Base-by-base conservation (phyloP, 805 yeast genomes). In the Saccharomycopsis sp. region DNA sequence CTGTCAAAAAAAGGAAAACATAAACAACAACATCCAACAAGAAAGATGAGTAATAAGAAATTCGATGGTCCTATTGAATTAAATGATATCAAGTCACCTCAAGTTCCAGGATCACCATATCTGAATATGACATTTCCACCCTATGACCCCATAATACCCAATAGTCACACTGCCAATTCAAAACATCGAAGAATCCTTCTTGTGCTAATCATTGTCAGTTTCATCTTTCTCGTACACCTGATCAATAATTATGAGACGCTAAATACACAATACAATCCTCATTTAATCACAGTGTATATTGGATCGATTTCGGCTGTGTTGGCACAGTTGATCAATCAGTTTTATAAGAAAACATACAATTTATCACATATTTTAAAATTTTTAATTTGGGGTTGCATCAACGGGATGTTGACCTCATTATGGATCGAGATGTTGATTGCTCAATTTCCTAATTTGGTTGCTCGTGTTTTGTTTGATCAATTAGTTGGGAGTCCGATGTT, bases 361-460 rank as follows among this genome's bases (percentile, higher is more conserved):
- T 14, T 39, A 4, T 40, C 45, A n/a, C 40, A 34, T 21, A 33
- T 49, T 8, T 9, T 64, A 44, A 79, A 79, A 54, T 79, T 79
- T 51, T 55, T 67, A 45, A 56, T 71, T 2, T 79, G 84, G 84
- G 86, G 86, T 14, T 58, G 67, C 9, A 61, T 79, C 38, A 78
- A 78, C 56, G 85, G 85, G 1, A 54, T 68, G 14, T 58, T 77
- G 40, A 72, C 79, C 3, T 68, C 66, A 1, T 54, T 72, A 13
- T 79, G 85, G 85, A 69, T 79, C 29, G 73, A 72, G 37, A 49
- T 69, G 20, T 58, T 79, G 33, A 54, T 72, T 4, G 41, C 51
- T 2, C 59, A 58, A 4, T 53, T 72, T 24, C 71, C 69, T 7
- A 59, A 60, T 38, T 52, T 62, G 2, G 19, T 63, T 3, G 52